Conservation (phyloP, 306 rosid genomes). For the Pterocarpus santalinus region DNA sequence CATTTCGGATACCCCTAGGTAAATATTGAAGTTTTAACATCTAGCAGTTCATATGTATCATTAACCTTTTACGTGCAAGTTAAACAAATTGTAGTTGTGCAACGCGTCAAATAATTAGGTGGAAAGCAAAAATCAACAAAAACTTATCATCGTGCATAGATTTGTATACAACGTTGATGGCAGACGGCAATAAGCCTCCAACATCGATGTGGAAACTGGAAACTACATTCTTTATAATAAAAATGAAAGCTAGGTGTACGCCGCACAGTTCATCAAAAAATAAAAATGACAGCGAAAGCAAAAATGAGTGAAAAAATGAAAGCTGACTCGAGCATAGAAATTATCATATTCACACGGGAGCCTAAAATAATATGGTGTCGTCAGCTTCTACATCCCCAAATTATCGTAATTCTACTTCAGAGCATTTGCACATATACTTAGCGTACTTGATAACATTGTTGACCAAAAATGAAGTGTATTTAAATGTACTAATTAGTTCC, state of each 20-base stretch:
- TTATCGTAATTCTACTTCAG: not conserved
- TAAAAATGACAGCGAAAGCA: not conserved
- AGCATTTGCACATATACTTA: no score
- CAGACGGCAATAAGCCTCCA: not conserved
- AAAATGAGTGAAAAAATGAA: not conserved
- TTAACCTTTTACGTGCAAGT: no score
- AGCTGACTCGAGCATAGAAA: not conserved
- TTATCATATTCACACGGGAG: not conserved
- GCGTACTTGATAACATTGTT: not conserved
- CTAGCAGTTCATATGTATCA: no score
- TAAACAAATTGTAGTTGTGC: no score
- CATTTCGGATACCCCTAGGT: no score
- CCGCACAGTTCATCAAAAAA: not conserved
- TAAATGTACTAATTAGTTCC: not conserved
- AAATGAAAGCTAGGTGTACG: not conserved
- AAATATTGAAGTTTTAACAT: no score
- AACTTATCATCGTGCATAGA: not conserved
- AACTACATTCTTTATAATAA: no score
- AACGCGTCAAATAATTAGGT: not conserved
- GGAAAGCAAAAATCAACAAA: not conserved
- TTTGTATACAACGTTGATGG: not conserved
- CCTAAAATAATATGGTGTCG: not conserved
- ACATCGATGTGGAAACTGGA: no score
- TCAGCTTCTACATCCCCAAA: not conserved
- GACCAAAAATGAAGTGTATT: not conserved